These are phyloP conservation scores for Aspergillus brasiliensis DNA, from an alignment of 2,329 filamentous ascomycete genomes.

Conservation along the genomic window DNA sequence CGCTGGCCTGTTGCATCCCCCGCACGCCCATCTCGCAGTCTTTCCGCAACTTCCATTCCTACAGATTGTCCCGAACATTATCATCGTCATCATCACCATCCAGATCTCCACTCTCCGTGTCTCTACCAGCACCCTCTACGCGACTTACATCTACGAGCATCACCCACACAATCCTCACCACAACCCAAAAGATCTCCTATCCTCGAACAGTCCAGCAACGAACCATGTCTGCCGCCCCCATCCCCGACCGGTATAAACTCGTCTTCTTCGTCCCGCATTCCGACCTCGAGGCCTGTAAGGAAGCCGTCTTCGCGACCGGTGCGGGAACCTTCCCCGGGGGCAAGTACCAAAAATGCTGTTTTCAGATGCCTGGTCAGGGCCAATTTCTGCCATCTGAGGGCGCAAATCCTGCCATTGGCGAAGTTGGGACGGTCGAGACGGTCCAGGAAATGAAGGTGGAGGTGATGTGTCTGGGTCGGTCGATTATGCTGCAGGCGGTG, in stretches of 20 bases:
- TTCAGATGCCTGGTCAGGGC: constrained; percentile 43
- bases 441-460: constrained; percentile 49
- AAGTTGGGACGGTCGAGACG: constrained; percentile 40
- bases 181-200: neutral
- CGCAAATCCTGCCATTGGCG: constrained; percentile 46
- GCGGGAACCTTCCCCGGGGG: constrained; percentile 45
- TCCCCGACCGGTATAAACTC: constrained; percentile 43
- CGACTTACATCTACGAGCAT: neutral
- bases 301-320: constrained; percentile 45
- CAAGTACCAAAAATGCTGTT: constrained; percentile 45
- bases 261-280: constrained; percentile 46
- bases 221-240: constrained; percentile 27
- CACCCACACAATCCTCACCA: neutral
- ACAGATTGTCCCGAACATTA: neutral
- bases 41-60: neutral
- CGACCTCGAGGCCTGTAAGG: constrained; percentile 44
- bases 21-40: neutral
- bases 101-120: neutral
- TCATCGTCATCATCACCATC: neutral
- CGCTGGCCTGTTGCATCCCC: neutral
- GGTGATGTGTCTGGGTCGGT: constrained; percentile 44
- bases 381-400: constrained; percentile 45
- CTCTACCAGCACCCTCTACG: neutral
- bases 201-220: neutral
- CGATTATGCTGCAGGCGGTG: constrained; percentile 43